Percentiles rank a stretch among this genome's conserved stretches.
phyloP scores from a whole-genome alignment of 805 yeast species.

The Wilhelminamyces savonicus region DNA sequence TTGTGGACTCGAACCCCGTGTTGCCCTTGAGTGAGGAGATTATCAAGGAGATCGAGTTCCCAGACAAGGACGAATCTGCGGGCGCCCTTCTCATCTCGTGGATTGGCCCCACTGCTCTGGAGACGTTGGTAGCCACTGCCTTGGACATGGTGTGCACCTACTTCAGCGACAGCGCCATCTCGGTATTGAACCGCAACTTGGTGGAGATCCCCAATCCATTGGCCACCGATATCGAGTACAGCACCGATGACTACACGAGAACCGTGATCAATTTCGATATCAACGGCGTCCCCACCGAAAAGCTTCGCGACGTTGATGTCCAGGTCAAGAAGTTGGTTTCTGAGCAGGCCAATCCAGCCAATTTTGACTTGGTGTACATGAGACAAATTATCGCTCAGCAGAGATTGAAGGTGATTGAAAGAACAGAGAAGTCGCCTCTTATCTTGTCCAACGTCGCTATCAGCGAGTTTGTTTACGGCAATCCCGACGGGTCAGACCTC shows the following conservation, averaged over 20 bases:
- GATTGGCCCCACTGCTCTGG: slow-evolving; percentile 68
- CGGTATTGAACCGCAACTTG: slow-evolving; percentile 62
- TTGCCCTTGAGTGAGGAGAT: slow-evolving; percentile 34
- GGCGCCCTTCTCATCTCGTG: slow-evolving; percentile 73
- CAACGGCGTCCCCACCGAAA: slow-evolving; percentile 71
- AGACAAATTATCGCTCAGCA: slow-evolving; percentile 62
- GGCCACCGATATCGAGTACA: slow-evolving; percentile 63
- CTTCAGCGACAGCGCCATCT: slow-evolving; percentile 69
- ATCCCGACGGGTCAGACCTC: slow-evolving; percentile 52
- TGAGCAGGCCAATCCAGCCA: slow-evolving; percentile 42
- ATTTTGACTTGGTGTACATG: slow-evolving; percentile 61
- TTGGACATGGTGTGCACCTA: slow-evolving; percentile 66
- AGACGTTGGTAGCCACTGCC: slow-evolving; percentile 55
- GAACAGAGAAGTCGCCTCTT: slow-evolving; percentile 58
- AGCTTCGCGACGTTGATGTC: slow-evolving; percentile 46
- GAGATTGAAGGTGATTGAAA: slow-evolving; percentile 53
- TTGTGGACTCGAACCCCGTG: slow-evolving; percentile 58
- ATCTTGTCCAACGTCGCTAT: slow-evolving; percentile 62
- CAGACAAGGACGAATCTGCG: slow-evolving; percentile 81
- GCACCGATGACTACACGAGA: slow-evolving; percentile 67
- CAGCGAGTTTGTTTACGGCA: slow-evolving; percentile 76
- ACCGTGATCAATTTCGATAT: slow-evolving; percentile 54
- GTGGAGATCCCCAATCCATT: slow-evolving; percentile 80
- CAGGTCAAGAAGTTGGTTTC: slow-evolving; percentile 45
- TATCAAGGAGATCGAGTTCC: slow-evolving; percentile 61